Percentiles rank a stretch among this genome's conserved stretches.
These are phyloP conservation scores for Globisporangium carolinianum DNA, from an alignment of 352 stramenopile genomes.

Conservation along the genomic window DNA sequence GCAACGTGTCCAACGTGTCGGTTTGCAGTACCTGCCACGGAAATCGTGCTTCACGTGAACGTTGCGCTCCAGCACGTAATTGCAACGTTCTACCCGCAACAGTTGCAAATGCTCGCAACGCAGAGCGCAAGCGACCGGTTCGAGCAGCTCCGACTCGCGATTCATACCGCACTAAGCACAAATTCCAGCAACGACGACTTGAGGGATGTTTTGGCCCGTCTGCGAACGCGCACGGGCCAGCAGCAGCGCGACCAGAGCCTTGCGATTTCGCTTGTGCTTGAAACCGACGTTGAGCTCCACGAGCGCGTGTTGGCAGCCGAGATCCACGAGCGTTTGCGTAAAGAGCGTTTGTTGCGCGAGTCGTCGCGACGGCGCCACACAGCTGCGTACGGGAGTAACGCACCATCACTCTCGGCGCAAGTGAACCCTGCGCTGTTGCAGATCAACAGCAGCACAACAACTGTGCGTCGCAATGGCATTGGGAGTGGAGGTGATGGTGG, in stretches of 20 bases:
- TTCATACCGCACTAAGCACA: slow-evolving; percentile 18
- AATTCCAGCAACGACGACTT: slow-evolving; percentile 15
- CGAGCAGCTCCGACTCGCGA: slow-evolving; percentile 20
- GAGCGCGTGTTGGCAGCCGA: slow-evolving; percentile 28
- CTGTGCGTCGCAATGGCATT: slow-evolving; percentile 1
- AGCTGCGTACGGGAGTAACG: slow-evolving; percentile 18
- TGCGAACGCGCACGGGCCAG: slow-evolving; percentile 8
- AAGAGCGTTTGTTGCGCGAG: slow-evolving; percentile 31
- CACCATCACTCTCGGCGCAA: slow-evolving; percentile 7
- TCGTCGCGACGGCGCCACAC: slow-evolving; percentile 28
- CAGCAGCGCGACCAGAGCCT: slow-evolving; percentile 15
- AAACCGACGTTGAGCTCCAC: slow-evolving; percentile 27
- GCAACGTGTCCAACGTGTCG: slow-evolving; percentile 33
- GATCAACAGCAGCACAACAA: slow-evolving; percentile 15
- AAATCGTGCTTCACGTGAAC: slow-evolving; percentile 18
- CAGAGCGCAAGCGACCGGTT: slow-evolving; percentile 22
- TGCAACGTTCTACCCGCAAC: slow-evolving; percentile 17
- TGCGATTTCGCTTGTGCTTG: slow-evolving; percentile 25
- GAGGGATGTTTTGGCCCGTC: slow-evolving; percentile 19
- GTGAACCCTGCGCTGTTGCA: slow-evolving; percentile 13
- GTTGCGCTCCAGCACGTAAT: slow-evolving; percentile 31
- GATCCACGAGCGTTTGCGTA: slow-evolving; percentile 36
- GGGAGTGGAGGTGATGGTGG: no score
- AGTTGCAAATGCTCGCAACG: slow-evolving; percentile 22
- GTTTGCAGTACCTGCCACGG: slow-evolving; percentile 4